phyloP scores from a whole-genome alignment of 2,329 filamentous ascomycete species.

The Colletotrichum endophyticum region DNA sequence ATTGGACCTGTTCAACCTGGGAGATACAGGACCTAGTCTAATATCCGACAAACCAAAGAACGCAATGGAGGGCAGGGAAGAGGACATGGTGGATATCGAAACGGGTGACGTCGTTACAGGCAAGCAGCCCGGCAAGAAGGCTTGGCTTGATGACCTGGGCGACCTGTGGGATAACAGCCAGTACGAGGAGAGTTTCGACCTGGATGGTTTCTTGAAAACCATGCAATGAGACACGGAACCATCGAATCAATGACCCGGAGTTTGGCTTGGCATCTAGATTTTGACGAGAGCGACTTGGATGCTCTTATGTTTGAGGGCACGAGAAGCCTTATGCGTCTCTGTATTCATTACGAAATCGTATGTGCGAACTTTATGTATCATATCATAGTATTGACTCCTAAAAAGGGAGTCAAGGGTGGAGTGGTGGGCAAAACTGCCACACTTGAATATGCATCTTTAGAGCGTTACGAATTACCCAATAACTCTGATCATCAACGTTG shows the following conservation, averaged over 20 bases:
- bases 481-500: background rate
- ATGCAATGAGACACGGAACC: slow-evolving; percentile 66
- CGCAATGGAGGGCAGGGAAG: slow-evolving; percentile 67
- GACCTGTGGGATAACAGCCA: slow-evolving; percentile 97
- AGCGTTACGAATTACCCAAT: background rate
- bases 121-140: slow-evolving; percentile 95
- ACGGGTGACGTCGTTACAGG: slow-evolving; percentile 79
- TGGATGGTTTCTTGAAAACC: slow-evolving; percentile 92
- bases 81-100: slow-evolving; percentile 92
- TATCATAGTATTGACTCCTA: background rate
- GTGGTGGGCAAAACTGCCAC: background rate
- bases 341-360: slow-evolving; percentile 13
- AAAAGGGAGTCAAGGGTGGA: background rate
- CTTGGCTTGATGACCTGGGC: slow-evolving; percentile 91
- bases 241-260: background rate
- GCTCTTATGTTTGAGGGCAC: background rate
- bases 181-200: slow-evolving; percentile 97
- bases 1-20: slow-evolving; percentile 92
- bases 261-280: slow-evolving; percentile 15
- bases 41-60: slow-evolving; percentile 66
- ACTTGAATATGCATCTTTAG: background rate
- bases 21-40: slow-evolving; percentile 74
- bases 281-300: slow-evolving; percentile 11
- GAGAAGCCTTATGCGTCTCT: background rate
- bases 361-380: slow-evolving; percentile 13